phyloP scores from a whole-genome alignment of 2,329 filamentous ascomycete species.

The Cercospora sojina region DNA sequence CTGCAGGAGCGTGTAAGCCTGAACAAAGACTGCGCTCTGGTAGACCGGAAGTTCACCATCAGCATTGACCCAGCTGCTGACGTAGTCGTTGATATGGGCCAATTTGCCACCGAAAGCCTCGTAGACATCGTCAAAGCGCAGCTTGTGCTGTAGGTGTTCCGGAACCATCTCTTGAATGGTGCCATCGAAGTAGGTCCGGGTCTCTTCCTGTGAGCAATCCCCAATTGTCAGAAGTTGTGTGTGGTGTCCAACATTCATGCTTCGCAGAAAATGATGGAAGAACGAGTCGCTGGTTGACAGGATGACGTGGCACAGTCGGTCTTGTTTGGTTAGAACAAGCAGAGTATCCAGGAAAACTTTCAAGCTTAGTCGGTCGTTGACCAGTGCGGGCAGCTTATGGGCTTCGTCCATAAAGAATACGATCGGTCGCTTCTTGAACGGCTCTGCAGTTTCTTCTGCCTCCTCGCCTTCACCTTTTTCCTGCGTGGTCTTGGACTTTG shows the following conservation, averaged over 20 bases:
- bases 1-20: conserved; percentile 24
- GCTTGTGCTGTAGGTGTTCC: conserved; percentile 14
- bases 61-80: conserved; percentile 22
- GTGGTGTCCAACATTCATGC: conserved; percentile 27
- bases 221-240: conserved; percentile 24
- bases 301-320: conserved; percentile 24
- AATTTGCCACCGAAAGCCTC: conserved; percentile 25
- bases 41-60: conserved; percentile 19
- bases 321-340: conserved; percentile 25
- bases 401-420: conserved; percentile 24
- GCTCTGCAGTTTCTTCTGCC: not conserved
- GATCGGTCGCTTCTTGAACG: conserved; percentile 21
- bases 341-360: conserved; percentile 27
- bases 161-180: conserved; percentile 18
- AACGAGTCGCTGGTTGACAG: conserved; percentile 25
- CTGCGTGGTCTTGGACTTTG: not conserved
- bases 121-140: conserved; percentile 22
- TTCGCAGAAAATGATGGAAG: conserved; percentile 26
- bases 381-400: conserved; percentile 23
- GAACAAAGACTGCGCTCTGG: conserved; percentile 22
- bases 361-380: conserved; percentile 21
- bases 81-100: conserved; percentile 24
- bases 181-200: conserved; percentile 16
- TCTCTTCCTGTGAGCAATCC: conserved; percentile 22
- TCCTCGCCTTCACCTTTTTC: not conserved